Base-by-base conservation (phyloP, 148 eudicot genomes). In the Vaccinium myrtillus region DNA sequence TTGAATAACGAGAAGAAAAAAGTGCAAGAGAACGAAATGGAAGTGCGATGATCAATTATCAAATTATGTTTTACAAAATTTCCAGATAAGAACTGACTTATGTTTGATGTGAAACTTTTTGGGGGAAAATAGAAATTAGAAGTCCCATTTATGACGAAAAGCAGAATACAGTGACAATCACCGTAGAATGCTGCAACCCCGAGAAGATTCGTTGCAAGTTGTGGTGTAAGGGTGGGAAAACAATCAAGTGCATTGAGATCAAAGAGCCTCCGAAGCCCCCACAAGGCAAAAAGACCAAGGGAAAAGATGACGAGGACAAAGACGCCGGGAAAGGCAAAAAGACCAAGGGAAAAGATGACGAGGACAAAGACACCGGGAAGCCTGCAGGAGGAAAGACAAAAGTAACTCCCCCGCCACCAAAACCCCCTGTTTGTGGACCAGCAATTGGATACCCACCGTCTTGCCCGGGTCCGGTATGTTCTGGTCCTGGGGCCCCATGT, bases 141-240 rank as follows among this genome's bases (percentile, higher is more conserved):
- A 87, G 90, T 85, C 97, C 93, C 83, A 81, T 88, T 7, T 96
- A 75, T 69, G 92, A 96, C 83, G 95, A 91, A 80, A 93, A 96
- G 90, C 78, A 88, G 8, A 93, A 93, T 86, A 90, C 83, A 12
- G 99, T 96, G 54, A 92, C 61, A 16, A 94, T 96, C 89, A 93
- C 87, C 0, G 98, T 96, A 6, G 84, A 91, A 6, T 92, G 97
- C 89, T 96, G 97, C 90, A 92, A 89, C 85, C 99, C 99, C 0
- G 99, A 96, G 84, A 92, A 85, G 85, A 88, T 96, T 82, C 90
- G 92, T 43, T 95, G 93, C 90, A 93, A 93, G 89, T 90, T 96
- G 48, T 90, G 92, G 61, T 82, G 83, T 77, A 96, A 91, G 69
- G 98, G 94, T 43, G 90, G 94, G 2, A 90, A 89, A 46, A 80